Percentiles rank a stretch among this genome's conserved stretches.
Evolutionary conservation across 306 rosid genomes (phyloP).

Genomic region (Benincasa hispida): DNA sequence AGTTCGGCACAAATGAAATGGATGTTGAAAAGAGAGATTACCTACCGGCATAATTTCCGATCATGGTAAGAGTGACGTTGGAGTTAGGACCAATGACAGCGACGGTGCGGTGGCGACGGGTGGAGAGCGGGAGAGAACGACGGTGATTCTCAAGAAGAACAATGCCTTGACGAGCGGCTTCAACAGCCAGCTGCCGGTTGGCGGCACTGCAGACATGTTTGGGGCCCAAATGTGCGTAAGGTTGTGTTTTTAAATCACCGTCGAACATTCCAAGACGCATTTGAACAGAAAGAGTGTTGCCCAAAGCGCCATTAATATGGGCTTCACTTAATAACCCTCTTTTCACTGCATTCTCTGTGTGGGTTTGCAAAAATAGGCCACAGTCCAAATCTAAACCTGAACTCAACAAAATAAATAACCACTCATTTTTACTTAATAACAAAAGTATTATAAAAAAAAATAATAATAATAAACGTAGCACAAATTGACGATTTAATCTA

Average conservation of each 20-base stretch:
- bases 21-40: not conserved
- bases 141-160: constrained; percentile 68
- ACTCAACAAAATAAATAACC: too few species aligned
- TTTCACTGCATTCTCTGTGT: constrained; percentile 51
- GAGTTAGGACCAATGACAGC: constrained; percentile 90
- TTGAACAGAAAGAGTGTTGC: constrained; percentile 56
- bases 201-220: constrained; percentile 55
- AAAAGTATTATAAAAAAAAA: too few species aligned
- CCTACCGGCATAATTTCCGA: constrained; percentile 69
- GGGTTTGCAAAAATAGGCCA: constrained; percentile 55
- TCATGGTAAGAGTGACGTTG: constrained; percentile 47
- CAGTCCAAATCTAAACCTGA: constrained; percentile 82
- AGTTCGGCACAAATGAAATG: too few species aligned
- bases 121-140: constrained; percentile 48
- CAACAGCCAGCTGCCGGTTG: constrained; percentile 55
- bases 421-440: too few species aligned
- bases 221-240: constrained; percentile 55
- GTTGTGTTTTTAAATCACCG: constrained; percentile 37
- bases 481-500: not conserved
- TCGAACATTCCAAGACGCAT: constrained; percentile 92
- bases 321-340: constrained; percentile 43
- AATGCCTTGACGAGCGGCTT: constrained; percentile 68
- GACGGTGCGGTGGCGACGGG: constrained; percentile 31
- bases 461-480: too few species aligned
- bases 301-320: constrained; percentile 43